These are phyloP conservation scores for Fusarium tupiense DNA, from an alignment of 2,329 filamentous ascomycete genomes.

Conservation along the genomic window DNA sequence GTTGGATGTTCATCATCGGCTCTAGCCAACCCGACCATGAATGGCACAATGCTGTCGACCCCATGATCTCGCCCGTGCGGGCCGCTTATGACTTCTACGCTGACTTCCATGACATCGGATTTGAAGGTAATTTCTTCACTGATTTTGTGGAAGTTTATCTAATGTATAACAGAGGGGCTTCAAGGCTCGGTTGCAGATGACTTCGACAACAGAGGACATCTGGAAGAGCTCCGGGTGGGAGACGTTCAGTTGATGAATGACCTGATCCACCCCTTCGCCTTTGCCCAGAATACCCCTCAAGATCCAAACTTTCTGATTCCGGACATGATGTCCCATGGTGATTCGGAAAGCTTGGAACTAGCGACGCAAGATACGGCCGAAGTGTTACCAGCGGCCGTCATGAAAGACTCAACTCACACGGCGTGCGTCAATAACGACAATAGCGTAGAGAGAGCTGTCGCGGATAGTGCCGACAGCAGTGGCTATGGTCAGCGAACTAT, in stretches of 20 bases:
- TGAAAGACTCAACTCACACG: background rate
- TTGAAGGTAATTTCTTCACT: background rate
- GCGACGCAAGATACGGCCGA: background rate
- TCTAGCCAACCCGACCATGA: background rate
- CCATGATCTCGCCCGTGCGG: rapidly evolving
- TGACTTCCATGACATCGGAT: background rate
- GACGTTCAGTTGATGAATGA: background rate
- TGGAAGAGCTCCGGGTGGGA: rapidly evolving
- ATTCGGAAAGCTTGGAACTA: background rate
- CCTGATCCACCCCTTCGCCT: rapidly evolving
- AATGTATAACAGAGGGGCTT: background rate
- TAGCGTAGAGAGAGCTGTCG: rapidly evolving
- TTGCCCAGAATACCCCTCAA: background rate
- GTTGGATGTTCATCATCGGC: background rate
- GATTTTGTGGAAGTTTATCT: background rate
- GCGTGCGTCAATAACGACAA: rapidly evolving
- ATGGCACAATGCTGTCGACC: rapidly evolving
- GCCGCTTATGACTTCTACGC: background rate
- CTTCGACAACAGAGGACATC: rapidly evolving
- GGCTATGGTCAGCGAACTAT: background rate
- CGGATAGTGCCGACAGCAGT: rapidly evolving
- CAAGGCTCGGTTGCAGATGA: background rate
- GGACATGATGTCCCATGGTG: rapidly evolving
- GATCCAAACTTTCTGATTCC: background rate
- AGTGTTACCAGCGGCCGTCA: rapidly evolving